Evolutionary conservation across 2,329 filamentous ascomycete genomes (phyloP), one percentile per base, ranked within the genome.

Genomic region (Penicillium hordei): DNA sequence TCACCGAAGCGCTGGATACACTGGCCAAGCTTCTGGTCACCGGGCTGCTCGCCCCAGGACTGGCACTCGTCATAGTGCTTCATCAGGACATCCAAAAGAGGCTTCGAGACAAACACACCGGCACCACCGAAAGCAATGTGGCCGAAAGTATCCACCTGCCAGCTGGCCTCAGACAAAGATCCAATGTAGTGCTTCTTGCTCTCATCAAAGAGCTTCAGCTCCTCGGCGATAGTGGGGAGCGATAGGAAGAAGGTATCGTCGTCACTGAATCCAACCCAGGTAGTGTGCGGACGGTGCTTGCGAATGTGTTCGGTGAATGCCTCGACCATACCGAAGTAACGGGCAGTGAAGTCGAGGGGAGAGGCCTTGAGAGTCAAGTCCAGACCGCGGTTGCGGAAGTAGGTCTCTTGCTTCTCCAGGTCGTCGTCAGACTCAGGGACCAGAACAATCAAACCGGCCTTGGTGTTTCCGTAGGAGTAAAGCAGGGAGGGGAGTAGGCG

Each of bases 221-320:
- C 72, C 56, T 75, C 66, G 12, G 73, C 73, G 25, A 78, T 62
- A 19, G 70, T 72, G 15, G 72, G 68, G 23, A 78, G 68, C 31
- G 74, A 76, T 31, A 74, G 65, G 65, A 76, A 78, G 66, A 76
- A 78, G 31, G 76, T 78, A 54, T 78, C 76, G 54, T 78, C 76
- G 48, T 78, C 76, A 25, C 76, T 76, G 60, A 74, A 77, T 61
- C 73, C 69, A 49, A 78, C 70, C 76, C 76, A 78, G 25, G 66
- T 72, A 48, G 74, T 77, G 55, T 77, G 66, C 29, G 74, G 75
- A 42, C 73, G 74, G 59, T 72, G 64, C 48, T 68, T 71, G 52
- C 71, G 70, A 58, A 78, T 76, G 59, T 71, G 66, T 27, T 75
- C 66, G 7, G 67, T 67, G 60, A 78, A 77, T 1, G 73, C 75